These are phyloP conservation scores for Aspergillus spinulosporus DNA, from an alignment of 2,329 filamentous ascomycete species.

Conservation along the genomic window DNA sequence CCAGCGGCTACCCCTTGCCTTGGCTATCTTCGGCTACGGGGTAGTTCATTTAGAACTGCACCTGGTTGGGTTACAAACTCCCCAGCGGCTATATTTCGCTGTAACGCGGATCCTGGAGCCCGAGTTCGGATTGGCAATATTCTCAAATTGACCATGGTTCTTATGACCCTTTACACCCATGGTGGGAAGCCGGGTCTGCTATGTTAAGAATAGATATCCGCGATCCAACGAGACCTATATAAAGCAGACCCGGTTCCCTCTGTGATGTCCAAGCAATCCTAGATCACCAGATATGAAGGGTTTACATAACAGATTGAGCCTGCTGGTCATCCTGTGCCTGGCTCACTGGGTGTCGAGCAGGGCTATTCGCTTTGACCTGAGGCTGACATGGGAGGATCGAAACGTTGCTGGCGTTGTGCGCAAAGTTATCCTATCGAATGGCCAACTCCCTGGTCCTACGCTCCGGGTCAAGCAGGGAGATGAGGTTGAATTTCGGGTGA, in stretches of 20 bases:
- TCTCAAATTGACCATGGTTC: background rate
- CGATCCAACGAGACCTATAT: background rate
- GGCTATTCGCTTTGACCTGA: constrained; percentile 14
- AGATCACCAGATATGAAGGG: background rate
- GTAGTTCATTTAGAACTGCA: background rate
- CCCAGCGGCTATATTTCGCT: background rate
- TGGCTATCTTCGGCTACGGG: background rate
- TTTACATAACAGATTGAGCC: constrained; percentile 4
- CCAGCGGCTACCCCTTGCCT: background rate
- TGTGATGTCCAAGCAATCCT: background rate
- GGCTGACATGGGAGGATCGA: constrained; percentile 29
- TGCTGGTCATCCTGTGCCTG: constrained; percentile 12
- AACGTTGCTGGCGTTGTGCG: constrained; percentile 27
- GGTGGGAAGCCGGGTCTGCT: too few relatives aligned
- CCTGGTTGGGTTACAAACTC: background rate
- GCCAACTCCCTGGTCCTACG: constrained; percentile 31
- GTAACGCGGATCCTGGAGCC: background rate
- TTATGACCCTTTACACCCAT: background rate
- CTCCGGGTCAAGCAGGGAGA: constrained; percentile 31
- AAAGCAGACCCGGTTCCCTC: background rate
- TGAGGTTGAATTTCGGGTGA: constrained; percentile 31
- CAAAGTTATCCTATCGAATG: constrained; percentile 31
- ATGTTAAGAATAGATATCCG: background rate
- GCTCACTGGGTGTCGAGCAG: constrained; percentile 14
- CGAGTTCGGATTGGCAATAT: background rate